These are phyloP conservation scores for Mortierella sp. DNA, from an alignment of 371 early-diverging fungal species.

Conservation along the genomic window DNA sequence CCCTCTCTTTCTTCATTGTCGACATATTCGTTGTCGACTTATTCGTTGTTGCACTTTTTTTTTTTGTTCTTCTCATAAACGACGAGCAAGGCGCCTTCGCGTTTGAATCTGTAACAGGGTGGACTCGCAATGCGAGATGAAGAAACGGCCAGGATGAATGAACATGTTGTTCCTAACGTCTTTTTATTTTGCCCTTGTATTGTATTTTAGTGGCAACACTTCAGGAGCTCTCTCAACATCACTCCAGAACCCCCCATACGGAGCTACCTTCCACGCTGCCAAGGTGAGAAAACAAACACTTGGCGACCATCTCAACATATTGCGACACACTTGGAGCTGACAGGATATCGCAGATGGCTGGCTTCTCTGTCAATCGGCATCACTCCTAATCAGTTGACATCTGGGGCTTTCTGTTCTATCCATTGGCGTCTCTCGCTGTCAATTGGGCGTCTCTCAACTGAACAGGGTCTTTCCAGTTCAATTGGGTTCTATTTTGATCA, in stretches of 20 bases:
- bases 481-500: too few species aligned
- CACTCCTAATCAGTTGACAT: background rate
- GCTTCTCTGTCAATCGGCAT: background rate
- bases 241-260: slow-evolving; percentile 90
- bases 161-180: background rate
- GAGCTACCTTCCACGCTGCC: slow-evolving; percentile 72
- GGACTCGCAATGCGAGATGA: background rate
- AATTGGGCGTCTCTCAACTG: background rate
- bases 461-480: too few species aligned
- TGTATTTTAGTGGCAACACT: slow-evolving; percentile 73
- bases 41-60: background rate
- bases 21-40: background rate
- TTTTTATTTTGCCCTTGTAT: slow-evolving; percentile 2
- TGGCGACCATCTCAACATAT: background rate
- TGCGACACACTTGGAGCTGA: background rate
- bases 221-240: slow-evolving; percentile 76
- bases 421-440: too few species aligned
- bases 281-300: slow-evolving; percentile 68
- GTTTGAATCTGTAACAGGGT: background rate
- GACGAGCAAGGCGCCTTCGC: too few species aligned
- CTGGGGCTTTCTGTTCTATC: background rate
- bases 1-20: background rate
- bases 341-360: background rate
- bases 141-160: background rate
- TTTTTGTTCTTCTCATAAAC: too few species aligned